Conservation (phyloP, 1,284 basidiomycete genomes). For the Pseudozyma pruni region DNA sequence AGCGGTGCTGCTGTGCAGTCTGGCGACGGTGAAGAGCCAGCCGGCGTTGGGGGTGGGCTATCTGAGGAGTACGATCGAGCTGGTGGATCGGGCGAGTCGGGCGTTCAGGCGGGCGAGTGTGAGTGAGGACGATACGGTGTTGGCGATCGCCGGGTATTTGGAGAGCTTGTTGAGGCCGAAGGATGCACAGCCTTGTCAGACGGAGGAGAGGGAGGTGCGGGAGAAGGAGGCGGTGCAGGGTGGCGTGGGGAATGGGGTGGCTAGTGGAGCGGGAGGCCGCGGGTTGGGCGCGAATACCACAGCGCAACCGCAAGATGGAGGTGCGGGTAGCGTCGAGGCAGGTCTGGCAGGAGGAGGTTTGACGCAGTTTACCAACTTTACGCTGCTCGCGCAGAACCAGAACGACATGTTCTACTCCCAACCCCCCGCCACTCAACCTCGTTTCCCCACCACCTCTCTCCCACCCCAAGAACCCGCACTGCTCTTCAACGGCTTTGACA, state of each 20-base stretch:
- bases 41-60: constrained; percentile 43
- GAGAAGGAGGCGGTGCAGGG: too few relatives aligned
- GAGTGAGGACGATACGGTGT: constrained; percentile 39
- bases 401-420: constrained; percentile 32
- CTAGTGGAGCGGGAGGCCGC: too few relatives aligned
- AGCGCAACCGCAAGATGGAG: too few relatives aligned
- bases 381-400: constrained; percentile 26
- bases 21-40: constrained; percentile 40
- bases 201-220: too few relatives aligned
- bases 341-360: too few relatives aligned
- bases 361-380: constrained; percentile 39
- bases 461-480: constrained; percentile 4
- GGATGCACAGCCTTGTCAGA: constrained; percentile 25
- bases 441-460: background rate
- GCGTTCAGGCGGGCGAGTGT: constrained; percentile 43
- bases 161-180: constrained; percentile 42
- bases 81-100: constrained; percentile 41
- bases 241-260: too few relatives aligned
- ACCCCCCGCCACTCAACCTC: constrained; percentile 1
- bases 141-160: constrained; percentile 43
- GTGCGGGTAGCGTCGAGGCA: too few relatives aligned
- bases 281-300: too few relatives aligned
- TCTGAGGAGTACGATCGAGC: constrained; percentile 38
- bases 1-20: constrained; percentile 44
- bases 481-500: constrained; percentile 15